A percentile compares a stretch with the other conserved stretches of the same genome.
Conservation (phyloP, 345 rosid species). For the Mercurialis annua region DNA sequence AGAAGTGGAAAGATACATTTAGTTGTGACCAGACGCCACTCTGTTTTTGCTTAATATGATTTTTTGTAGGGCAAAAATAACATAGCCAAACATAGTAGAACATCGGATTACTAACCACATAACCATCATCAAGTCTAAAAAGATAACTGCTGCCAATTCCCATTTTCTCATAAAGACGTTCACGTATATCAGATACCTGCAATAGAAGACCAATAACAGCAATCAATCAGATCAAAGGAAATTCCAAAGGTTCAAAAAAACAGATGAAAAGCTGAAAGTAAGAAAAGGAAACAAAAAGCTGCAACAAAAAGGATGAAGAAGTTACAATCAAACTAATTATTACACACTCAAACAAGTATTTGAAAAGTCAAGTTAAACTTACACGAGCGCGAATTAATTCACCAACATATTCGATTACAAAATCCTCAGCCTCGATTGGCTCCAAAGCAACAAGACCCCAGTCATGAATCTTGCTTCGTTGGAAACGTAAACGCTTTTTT, state of each 20-base stretch:
- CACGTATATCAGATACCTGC: constrained; percentile 98
- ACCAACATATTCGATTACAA: constrained; percentile 97
- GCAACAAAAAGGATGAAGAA: neutral
- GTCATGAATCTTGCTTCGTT: constrained; percentile 94
- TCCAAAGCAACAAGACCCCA: constrained; percentile 98
- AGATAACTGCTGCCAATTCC: constrained; percentile 99
- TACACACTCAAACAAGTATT: constrained; percentile 3
- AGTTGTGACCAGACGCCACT: neutral
- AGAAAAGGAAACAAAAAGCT: neutral
- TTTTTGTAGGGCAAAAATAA: neutral
- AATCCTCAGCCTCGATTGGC: constrained; percentile 95
- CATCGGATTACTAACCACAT: constrained; percentile 63
- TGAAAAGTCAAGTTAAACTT: constrained; percentile 31
- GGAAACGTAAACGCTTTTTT: constrained; percentile 85
- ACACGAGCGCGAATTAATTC: constrained; percentile 93
- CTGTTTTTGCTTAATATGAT: neutral
- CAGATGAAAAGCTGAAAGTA: constrained; percentile 3
- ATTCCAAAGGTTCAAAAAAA: constrained; percentile 3
- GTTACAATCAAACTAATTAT: neutral
- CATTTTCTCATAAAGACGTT: constrained; percentile 88
- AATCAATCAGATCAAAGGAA: neutral
- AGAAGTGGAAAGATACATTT: neutral
- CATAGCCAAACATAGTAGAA: neutral
- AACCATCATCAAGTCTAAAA: constrained; percentile 95
- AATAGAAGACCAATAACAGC: constrained; percentile 17